Conservation (phyloP, 441 rosid species). For the Theobroma grandiflorum region DNA sequence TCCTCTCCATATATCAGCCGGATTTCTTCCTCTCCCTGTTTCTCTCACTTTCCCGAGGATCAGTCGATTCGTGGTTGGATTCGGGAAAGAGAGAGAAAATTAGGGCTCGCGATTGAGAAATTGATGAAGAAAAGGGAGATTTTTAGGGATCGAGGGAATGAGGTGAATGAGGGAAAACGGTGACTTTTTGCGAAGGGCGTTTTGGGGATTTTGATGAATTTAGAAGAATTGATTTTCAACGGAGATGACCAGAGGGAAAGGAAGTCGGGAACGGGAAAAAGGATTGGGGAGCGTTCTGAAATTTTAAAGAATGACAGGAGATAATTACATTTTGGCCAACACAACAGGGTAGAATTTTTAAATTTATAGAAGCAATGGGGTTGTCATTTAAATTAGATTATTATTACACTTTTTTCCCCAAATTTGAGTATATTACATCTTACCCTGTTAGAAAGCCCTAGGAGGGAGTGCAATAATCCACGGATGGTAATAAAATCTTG, state of each 20-base stretch:
- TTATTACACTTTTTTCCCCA: too few relatives aligned
- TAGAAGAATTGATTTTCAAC: background rate
- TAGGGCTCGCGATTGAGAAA: constrained; percentile 28
- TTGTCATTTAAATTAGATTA: background rate
- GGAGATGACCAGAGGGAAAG: background rate
- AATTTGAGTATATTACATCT: too few relatives aligned
- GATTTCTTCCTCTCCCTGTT: background rate
- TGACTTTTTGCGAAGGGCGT: background rate
- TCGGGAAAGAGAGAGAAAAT: constrained; percentile 3
- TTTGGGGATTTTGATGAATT: constrained; percentile 11
- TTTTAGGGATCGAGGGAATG: background rate
- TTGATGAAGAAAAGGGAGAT: background rate
- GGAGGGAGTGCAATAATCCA: too few relatives aligned
- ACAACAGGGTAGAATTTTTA: background rate
- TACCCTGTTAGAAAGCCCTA: too few relatives aligned
- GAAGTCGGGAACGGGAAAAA: background rate
- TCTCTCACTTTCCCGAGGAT: background rate
- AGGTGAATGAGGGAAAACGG: background rate
- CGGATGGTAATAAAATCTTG: too few relatives aligned
- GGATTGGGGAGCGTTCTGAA: constrained; percentile 8
- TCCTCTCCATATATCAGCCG: constrained; percentile 42
- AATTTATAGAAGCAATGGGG: background rate
- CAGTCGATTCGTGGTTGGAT: background rate
- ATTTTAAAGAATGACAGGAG: background rate
- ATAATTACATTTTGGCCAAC: too few relatives aligned